These are phyloP conservation scores for Pseudogymnoascus sp. DNA, from an alignment of 2,329 filamentous ascomycete genomes.

Conservation along the genomic window DNA sequence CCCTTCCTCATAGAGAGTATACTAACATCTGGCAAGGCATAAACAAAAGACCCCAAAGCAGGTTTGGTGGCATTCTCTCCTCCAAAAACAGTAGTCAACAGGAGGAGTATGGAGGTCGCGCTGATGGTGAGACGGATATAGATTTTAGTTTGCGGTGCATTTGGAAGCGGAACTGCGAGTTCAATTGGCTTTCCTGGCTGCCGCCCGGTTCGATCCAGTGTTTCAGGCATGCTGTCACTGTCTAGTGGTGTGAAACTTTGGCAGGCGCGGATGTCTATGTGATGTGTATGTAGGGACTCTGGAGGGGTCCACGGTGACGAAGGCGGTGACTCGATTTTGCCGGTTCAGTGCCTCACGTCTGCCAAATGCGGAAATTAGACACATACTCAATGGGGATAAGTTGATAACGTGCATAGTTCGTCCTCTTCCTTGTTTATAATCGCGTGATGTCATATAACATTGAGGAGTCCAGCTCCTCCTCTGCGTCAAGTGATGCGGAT, in stretches of 20 bases:
- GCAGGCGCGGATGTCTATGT: not conserved
- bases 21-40: slow-evolving; percentile 80
- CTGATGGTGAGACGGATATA: slow-evolving; percentile 53
- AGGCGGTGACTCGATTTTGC: slow-evolving; percentile 6
- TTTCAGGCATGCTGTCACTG: not conserved
- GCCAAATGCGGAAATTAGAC: not conserved
- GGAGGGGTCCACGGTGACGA: slow-evolving; percentile 1
- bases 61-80: slow-evolving; percentile 44
- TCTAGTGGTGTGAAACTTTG: not conserved
- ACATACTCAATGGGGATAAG: not conserved
- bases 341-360: not conserved
- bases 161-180: slow-evolving; percentile 54
- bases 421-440: not conserved
- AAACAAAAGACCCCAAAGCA: slow-evolving; percentile 82
- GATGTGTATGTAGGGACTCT: not conserved
- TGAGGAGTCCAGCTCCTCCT: not conserved
- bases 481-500: not conserved
- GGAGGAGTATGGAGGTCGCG: slow-evolving; percentile 51
- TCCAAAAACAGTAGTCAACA: slow-evolving; percentile 50
- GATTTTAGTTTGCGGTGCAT: slow-evolving; percentile 52
- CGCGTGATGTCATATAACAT: slow-evolving; percentile 2
- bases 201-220: not conserved
- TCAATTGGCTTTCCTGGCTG: slow-evolving; percentile 27
- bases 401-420: slow-evolving; percentile 3
- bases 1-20: not conserved